Conservation (phyloP, 1,284 basidiomycete species). For the Tylopilus sp. region DNA sequence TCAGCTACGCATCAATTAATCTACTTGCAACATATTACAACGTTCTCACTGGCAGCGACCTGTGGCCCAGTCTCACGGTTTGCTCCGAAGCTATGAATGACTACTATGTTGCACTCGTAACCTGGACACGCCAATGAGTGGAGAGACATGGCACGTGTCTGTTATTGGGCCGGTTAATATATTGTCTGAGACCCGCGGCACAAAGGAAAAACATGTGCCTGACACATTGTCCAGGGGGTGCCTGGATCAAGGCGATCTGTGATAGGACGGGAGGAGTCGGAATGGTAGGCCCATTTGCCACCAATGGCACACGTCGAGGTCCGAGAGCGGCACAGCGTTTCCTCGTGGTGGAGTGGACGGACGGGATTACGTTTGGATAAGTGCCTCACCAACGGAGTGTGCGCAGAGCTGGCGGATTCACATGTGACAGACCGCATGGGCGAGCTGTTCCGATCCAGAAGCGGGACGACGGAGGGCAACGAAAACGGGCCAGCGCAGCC, state of each 20-base stretch:
- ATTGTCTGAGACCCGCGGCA: neutral
- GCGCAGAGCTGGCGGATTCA: constrained; percentile 7
- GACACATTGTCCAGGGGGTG: constrained; percentile 12
- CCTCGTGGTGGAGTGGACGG: no score
- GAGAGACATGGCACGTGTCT: neutral
- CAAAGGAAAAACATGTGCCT: neutral
- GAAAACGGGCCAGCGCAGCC: constrained; percentile 1
- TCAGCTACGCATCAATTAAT: neutral
- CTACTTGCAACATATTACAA: no score
- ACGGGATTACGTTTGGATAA: no score
- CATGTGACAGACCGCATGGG: constrained; percentile 18
- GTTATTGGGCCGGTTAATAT: neutral
- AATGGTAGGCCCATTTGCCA: neutral
- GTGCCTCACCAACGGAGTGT: no score
- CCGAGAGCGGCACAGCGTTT: constrained; percentile 4
- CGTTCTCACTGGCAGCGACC: neutral
- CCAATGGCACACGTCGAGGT: neutral
- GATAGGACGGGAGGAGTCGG: constrained; percentile 19
- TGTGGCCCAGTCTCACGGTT: constrained; percentile 10
- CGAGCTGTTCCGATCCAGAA: constrained; percentile 10
- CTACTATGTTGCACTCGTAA: constrained; percentile 1
- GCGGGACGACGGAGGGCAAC: constrained; percentile 8
- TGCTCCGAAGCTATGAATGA: constrained; percentile 11
- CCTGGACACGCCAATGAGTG: constrained; percentile 1
- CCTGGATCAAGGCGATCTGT: constrained; percentile 20